Evolutionary conservation across 75 land plant genomes (phyloP).

Genomic region (Cupressus sempervirens): DNA sequence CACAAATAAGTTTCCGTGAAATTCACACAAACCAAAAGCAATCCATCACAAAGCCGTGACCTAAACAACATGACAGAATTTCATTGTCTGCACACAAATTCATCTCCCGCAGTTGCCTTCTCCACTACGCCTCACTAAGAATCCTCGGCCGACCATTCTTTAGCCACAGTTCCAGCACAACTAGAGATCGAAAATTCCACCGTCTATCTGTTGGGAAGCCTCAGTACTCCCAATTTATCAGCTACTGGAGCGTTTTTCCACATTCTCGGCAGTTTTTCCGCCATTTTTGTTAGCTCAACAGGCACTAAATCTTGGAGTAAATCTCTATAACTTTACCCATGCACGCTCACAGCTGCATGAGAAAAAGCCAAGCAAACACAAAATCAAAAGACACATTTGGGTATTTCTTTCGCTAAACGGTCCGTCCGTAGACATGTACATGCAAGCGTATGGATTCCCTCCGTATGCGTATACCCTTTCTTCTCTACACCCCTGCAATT

Average conservation of each 20-base stretch:
- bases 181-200: background rate
- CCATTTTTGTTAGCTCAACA: background rate
- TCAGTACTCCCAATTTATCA: background rate
- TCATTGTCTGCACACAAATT: background rate
- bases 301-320: background rate
- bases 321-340: background rate
- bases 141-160: background rate
- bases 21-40: background rate
- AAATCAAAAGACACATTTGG: background rate
- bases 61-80: too few relatives aligned
- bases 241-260: background rate
- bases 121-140: background rate
- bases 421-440: slow-evolving; percentile 6
- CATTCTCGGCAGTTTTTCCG: background rate
- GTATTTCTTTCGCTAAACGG: background rate
- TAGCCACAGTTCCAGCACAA: background rate
- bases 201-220: background rate
- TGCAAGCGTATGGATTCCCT: background rate
- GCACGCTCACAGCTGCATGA: slow-evolving; percentile 3
- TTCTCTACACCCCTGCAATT: background rate
- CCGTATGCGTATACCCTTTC: background rate
- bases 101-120: background rate
- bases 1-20: background rate
- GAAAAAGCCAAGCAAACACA: background rate
- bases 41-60: background rate